Evolutionary conservation across 2,329 filamentous ascomycete genomes (phyloP).

Genomic region (Paramyrothecium sp.): DNA sequence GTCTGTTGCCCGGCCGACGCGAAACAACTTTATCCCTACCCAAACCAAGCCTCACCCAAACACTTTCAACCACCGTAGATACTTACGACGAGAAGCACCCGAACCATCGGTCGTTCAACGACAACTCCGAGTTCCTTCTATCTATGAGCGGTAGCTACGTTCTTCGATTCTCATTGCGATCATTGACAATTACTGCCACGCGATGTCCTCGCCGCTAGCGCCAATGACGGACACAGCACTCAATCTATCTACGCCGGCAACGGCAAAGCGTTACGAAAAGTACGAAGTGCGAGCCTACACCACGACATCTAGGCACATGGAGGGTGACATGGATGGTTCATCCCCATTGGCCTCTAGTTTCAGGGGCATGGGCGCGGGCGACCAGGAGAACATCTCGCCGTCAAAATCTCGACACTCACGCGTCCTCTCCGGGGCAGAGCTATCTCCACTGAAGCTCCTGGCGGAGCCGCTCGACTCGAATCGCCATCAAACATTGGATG

Average conservation of each 20-base stretch:
- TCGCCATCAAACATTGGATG: constrained; percentile 16
- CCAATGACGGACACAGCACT: constrained; percentile 19
- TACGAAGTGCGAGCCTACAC: constrained; percentile 19
- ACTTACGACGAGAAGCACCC: too few relatives aligned
- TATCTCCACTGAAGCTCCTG: constrained; percentile 58
- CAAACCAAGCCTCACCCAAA: neutral
- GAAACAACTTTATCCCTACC: neutral
- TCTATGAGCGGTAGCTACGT: neutral
- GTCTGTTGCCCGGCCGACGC: neutral
- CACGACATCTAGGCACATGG: constrained; percentile 9
- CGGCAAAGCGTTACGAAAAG: constrained; percentile 14
- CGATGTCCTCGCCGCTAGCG: constrained; percentile 23
- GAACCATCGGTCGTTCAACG: too few relatives aligned
- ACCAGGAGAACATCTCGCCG: constrained; percentile 47
- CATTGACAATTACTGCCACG: constrained; percentile 6
- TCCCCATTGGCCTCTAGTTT: constrained; percentile 25
- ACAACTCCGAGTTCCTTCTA: too few relatives aligned
- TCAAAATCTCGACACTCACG: constrained; percentile 51
- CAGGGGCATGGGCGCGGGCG: constrained; percentile 27
- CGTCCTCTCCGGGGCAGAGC: constrained; percentile 55
- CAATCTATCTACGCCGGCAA: constrained; percentile 22
- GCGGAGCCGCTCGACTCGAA: constrained; percentile 28
- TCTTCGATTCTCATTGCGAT: constrained; percentile 5
- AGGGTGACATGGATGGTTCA: constrained; percentile 15
- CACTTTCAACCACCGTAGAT: too few relatives aligned